Percentiles rank a stretch among this genome's conserved stretches.
Conservation (phyloP, 164 flowering plant genomes). For the Kingdonia uniflora region DNA sequence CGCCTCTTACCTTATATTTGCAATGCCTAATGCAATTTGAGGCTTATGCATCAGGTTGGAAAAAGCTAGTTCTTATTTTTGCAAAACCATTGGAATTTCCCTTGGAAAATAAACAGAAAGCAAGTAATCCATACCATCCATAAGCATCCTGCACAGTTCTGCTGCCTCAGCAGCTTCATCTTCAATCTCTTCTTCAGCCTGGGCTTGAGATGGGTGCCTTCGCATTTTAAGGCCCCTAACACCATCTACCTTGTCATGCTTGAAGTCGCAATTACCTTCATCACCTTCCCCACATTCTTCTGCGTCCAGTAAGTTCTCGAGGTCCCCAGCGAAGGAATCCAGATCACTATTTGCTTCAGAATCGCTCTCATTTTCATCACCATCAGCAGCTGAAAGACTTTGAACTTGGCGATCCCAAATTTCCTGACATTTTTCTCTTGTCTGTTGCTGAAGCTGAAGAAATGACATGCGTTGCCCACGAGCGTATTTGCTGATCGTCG, state of each 20-base stretch:
- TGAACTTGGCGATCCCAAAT: constrained; percentile 93
- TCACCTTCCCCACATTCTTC: constrained; percentile 84
- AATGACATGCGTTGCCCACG: constrained; percentile 98
- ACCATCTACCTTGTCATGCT: constrained; percentile 52
- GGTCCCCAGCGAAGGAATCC: constrained; percentile 97
- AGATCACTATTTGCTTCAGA: constrained; percentile 92
- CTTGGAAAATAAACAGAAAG: too few species aligned
- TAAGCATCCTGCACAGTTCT: constrained; percentile 81
- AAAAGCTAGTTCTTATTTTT: too few species aligned
- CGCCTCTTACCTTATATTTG: too few species aligned
- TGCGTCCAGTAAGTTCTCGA: constrained; percentile 95
- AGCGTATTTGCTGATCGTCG: constrained; percentile 82
- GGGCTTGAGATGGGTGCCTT: constrained; percentile 57
- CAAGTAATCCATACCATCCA: constrained; percentile 68
- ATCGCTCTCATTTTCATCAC: constrained; percentile 80
- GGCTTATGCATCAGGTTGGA: too few species aligned
- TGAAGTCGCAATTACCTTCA: constrained; percentile 40
- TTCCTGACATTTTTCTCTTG: constrained; percentile 95
- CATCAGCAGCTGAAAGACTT: constrained; percentile 67
- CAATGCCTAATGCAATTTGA: too few species aligned
- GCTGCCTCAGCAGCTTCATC: constrained; percentile 99
- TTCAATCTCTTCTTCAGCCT: constrained; percentile 86
- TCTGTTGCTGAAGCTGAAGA: constrained; percentile 96
- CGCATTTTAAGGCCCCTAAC: constrained; percentile 89
- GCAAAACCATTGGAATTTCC: too few species aligned